A percentile compares a stretch with the other conserved stretches of the same genome.
Evolutionary conservation across 2,329 filamentous ascomycete species (phyloP).

Genomic region (Gremmenia infestans): DNA sequence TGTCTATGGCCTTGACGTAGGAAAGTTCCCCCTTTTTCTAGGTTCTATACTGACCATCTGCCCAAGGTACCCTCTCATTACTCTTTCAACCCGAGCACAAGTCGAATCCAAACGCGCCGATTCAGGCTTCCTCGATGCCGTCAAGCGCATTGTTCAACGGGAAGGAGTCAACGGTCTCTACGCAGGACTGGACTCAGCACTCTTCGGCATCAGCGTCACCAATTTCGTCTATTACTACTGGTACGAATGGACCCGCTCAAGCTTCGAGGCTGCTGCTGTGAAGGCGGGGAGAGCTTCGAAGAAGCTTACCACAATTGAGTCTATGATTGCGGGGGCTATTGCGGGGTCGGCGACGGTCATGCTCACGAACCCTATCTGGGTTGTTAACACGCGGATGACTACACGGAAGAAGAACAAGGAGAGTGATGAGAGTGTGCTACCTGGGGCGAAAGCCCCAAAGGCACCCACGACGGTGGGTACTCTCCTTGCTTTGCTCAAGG

Average conservation of each 20-base stretch:
- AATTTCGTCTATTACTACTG: conserved; percentile 99
- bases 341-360: conserved; percentile 92
- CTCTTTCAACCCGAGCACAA: conserved; percentile 93
- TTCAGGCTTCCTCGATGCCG: conserved; percentile 76
- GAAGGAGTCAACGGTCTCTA: conserved; percentile 89
- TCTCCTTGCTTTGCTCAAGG: conserved; percentile 69
- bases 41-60: conserved; percentile 6
- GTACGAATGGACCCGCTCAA: conserved; percentile 94
- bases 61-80: conserved; percentile 85
- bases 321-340: conserved; percentile 91
- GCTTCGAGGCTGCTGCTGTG: conserved; percentile 74
- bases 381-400: conserved; percentile 97
- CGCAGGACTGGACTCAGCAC: conserved; percentile 84
- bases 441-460: conserved; percentile 41
- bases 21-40: conserved; percentile 23
- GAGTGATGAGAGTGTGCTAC: conserved; percentile 39
- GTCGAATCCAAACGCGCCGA: conserved; percentile 94
- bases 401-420: conserved; percentile 62
- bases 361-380: conserved; percentile 98
- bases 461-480: conserved; percentile 74
- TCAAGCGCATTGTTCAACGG: conserved; percentile 81
- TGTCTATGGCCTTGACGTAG: conserved; percentile 94
- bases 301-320: conserved; percentile 86
- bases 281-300: conserved; percentile 67
- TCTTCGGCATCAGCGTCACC: conserved; percentile 96